Evolutionary conservation across 768 basidiomycete species (phyloP).

Genomic region (Clitopilus passeckerianus): DNA sequence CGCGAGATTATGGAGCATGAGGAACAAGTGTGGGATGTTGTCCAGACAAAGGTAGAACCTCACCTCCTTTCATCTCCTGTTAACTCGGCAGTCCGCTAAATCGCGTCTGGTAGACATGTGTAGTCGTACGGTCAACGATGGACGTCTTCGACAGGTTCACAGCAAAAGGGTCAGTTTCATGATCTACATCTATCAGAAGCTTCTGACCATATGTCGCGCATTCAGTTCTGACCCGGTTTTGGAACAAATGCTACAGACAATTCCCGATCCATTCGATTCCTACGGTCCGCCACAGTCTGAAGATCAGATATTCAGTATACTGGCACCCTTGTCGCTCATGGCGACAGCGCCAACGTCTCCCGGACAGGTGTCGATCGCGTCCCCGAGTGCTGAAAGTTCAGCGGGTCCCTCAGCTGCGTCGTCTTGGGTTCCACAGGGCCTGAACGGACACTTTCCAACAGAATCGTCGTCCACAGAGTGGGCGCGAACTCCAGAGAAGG

Average conservation of each 20-base stretch:
- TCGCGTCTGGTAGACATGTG: slow-evolving; percentile 50
- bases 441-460: slow-evolving; percentile 40
- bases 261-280: slow-evolving; percentile 91
- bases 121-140: slow-evolving; percentile 85
- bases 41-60: slow-evolving; percentile 71
- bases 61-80: neutral
- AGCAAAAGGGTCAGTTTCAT: slow-evolving; percentile 70
- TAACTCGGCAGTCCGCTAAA: neutral
- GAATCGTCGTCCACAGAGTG: slow-evolving; percentile 45
- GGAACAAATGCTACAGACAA: slow-evolving; percentile 84
- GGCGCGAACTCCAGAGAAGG: slow-evolving; percentile 26
- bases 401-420: slow-evolving; percentile 27
- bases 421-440: slow-evolving; percentile 48
- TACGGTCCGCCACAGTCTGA: slow-evolving; percentile 86
- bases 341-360: slow-evolving; percentile 48
- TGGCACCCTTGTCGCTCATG: slow-evolving; percentile 81
- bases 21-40: slow-evolving; percentile 93
- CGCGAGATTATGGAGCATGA: slow-evolving; percentile 88
- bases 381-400: slow-evolving; percentile 33
- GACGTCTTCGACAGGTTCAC: slow-evolving; percentile 89
- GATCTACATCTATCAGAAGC: slow-evolving; percentile 9
- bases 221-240: slow-evolving; percentile 81
- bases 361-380: slow-evolving; percentile 52
- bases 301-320: slow-evolving; percentile 90
- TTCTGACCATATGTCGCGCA: slow-evolving; percentile 4